Percentiles rank a stretch among this genome's conserved stretches.
Evolutionary conservation across 495 filamentous ascomycete genomes (phyloP).

Genomic region (Emericellopsis terricola): DNA sequence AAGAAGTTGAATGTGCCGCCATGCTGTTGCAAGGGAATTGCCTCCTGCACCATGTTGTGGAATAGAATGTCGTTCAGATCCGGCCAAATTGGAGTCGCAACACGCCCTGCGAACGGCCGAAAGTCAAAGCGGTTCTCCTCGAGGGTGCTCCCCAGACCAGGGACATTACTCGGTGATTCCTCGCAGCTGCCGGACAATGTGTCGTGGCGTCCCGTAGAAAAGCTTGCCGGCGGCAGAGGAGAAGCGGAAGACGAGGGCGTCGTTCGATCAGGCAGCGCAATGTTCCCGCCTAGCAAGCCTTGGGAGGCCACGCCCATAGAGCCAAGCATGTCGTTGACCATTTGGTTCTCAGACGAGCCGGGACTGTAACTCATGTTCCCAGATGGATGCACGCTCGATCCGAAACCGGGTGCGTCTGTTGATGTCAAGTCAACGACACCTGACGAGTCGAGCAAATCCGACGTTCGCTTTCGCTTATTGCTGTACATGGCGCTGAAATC

Average conservation of each 20-base stretch:
- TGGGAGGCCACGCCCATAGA: background rate
- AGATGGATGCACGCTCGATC: too few species aligned
- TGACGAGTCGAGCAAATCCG: background rate
- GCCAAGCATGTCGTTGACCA: background rate
- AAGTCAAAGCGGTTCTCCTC: conserved; percentile 2
- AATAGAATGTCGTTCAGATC: too few species aligned
- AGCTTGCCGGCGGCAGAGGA: background rate
- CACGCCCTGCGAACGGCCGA: conserved; percentile 1
- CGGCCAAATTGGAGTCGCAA: conserved; percentile 2
- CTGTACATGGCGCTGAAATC: background rate
- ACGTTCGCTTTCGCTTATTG: conserved; percentile 2
- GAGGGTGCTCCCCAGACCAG: conserved; percentile 1
- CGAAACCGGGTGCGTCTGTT: background rate
- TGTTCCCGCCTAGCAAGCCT: background rate
- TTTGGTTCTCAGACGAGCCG: background rate
- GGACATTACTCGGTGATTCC: background rate
- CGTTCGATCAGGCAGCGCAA: conserved; percentile 1
- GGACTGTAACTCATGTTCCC: background rate
- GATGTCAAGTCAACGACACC: background rate
- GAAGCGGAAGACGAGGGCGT: background rate
- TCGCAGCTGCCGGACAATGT: background rate
- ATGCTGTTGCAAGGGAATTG: too few species aligned
- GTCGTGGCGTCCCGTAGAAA: background rate
- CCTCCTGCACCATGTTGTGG: too few species aligned
- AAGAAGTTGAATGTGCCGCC: too few species aligned